Conservation (phyloP, 352 stramenopile species). For the Globisporangium spiculum region DNA sequence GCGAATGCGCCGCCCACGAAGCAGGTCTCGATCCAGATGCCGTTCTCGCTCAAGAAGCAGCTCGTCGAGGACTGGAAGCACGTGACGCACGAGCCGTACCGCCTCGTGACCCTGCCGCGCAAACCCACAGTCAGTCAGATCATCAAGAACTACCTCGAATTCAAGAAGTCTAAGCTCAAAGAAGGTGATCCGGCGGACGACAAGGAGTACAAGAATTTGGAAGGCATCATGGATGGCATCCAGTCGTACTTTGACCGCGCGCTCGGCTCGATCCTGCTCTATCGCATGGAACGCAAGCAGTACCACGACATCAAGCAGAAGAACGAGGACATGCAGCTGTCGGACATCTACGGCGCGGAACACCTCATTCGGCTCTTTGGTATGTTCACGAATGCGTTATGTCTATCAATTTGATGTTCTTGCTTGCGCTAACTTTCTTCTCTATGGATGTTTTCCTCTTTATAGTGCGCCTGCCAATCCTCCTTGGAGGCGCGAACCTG, state of each 20-base stretch:
- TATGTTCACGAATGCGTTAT: conserved; percentile 21
- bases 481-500: conserved; percentile 62
- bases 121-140: conserved; percentile 79
- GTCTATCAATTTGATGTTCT: background rate
- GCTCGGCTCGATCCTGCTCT: conserved; percentile 89
- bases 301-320: conserved; percentile 76
- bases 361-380: conserved; percentile 90
- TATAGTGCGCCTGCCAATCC: conserved; percentile 76
- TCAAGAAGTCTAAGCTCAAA: conserved; percentile 69
- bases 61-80: conserved; percentile 91
- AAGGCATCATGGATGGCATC: conserved; percentile 82
- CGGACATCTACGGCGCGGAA: conserved; percentile 91
- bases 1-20: conserved; percentile 22
- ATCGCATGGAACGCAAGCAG: conserved; percentile 88
- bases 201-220: conserved; percentile 82
- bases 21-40: conserved; percentile 78
- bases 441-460: background rate
- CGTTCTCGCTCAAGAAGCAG: conserved; percentile 91
- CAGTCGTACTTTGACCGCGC: conserved; percentile 89
- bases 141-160: conserved; percentile 75
- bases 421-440: too few species aligned
- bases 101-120: conserved; percentile 79
- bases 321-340: conserved; percentile 58
- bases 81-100: conserved; percentile 69
- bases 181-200: conserved; percentile 49